Conservation (phyloP, 78 protist genomes). For the Dictyostelium purpureum region DNA sequence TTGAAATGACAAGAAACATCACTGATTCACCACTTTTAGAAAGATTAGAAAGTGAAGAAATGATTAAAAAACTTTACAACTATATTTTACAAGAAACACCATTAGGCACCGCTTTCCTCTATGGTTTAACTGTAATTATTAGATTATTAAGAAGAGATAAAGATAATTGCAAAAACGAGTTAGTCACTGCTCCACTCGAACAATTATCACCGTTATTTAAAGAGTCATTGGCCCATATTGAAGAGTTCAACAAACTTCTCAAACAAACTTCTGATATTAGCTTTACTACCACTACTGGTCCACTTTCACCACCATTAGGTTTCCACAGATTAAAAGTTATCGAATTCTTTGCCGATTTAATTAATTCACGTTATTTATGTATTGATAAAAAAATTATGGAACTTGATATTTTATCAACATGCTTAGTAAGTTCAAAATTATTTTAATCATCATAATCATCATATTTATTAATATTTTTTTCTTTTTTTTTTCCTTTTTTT, state of each 20-base stretch:
- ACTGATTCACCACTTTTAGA: constrained; percentile 72
- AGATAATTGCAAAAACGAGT: constrained; percentile 16
- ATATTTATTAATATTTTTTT: background rate
- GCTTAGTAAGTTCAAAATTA: constrained; percentile 49
- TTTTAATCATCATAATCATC: background rate
- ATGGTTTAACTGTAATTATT: constrained; percentile 80
- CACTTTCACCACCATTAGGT: constrained; percentile 76
- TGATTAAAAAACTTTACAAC: constrained; percentile 52
- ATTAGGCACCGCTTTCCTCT: constrained; percentile 67
- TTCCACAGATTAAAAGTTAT: constrained; percentile 78
- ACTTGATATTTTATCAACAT: constrained; percentile 65
- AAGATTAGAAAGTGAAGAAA: constrained; percentile 68
- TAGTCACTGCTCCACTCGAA: constrained; percentile 1
- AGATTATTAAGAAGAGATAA: constrained; percentile 78
- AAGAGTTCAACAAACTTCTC: constrained; percentile 36
- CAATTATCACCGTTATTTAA: constrained; percentile 48
- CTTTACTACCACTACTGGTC: constrained; percentile 78
- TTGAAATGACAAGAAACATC: constrained; percentile 38
- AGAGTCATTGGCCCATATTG: constrained; percentile 43
- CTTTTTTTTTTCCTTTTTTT: background rate
- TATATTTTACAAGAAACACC: constrained; percentile 65
- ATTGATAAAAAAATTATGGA: constrained; percentile 76
- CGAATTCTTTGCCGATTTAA: constrained; percentile 81
- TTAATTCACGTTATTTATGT: constrained; percentile 80
- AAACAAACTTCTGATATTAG: constrained; percentile 28